These are phyloP conservation scores for Dissophora ornata DNA, from an alignment of 192 early-diverging fungal species.

Conservation along the genomic window DNA sequence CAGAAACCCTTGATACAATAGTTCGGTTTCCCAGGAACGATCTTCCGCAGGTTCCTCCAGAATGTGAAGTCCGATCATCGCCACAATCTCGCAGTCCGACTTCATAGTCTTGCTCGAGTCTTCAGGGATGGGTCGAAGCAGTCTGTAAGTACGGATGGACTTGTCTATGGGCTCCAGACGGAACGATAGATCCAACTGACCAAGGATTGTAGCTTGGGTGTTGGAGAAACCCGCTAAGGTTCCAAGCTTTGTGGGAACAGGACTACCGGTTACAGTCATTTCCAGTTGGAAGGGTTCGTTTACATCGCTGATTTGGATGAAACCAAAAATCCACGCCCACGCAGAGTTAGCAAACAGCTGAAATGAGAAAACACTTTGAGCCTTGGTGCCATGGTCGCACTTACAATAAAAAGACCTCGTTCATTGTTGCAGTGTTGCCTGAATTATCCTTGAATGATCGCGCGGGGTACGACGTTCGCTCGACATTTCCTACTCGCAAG, in stretches of 20 bases:
- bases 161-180: constrained; percentile 26
- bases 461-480: constrained; percentile 23
- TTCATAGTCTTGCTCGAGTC: constrained; percentile 14
- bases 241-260: constrained; percentile 40
- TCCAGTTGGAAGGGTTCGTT: constrained; percentile 40
- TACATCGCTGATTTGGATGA: constrained; percentile 16
- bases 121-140: background rate
- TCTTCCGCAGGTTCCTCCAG: constrained; percentile 40
- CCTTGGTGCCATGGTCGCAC: too few relatives aligned
- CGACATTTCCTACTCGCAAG: constrained; percentile 23
- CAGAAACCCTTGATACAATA: constrained; percentile 27
- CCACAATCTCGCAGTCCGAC: constrained; percentile 33
- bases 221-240: constrained; percentile 45
- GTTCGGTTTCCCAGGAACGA: constrained; percentile 38
- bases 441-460: constrained; percentile 48
- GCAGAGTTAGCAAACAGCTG: too few relatives aligned
- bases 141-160: constrained; percentile 22
- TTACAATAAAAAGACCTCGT: constrained; percentile 51
- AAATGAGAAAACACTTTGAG: too few relatives aligned
- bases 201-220: constrained; percentile 12
- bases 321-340: too few relatives aligned
- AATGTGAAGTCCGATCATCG: constrained; percentile 42
- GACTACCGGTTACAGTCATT: constrained; percentile 26
- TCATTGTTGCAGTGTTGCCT: constrained; percentile 48
- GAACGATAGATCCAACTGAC: constrained; percentile 31